A percentile compares a stretch with the other conserved stretches of the same genome.
These are phyloP conservation scores for Pseudogymnoascus sp. DNA, from an alignment of 2,329 filamentous ascomycete species.

Conservation along the genomic window DNA sequence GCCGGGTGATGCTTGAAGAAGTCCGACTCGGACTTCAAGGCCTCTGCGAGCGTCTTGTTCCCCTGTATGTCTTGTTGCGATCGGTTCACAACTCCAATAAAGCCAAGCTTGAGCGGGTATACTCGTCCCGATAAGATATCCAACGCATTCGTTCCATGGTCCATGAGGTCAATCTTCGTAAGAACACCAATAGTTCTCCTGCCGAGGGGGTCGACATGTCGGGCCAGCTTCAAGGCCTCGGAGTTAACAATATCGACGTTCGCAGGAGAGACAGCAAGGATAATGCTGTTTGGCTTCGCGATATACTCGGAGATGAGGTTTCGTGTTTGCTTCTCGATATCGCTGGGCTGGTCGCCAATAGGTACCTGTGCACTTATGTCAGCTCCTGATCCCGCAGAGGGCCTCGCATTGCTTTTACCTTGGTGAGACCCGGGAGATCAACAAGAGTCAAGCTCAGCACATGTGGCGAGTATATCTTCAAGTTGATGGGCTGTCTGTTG, in stretches of 20 bases:
- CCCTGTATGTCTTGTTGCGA: conserved; percentile 97
- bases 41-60: conserved; percentile 90
- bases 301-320: conserved; percentile 98
- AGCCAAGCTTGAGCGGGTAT: conserved; percentile 92
- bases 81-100: conserved; percentile 95
- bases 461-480: conserved; percentile 96
- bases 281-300: conserved; percentile 96
- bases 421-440: conserved; percentile 90
- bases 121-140: conserved; percentile 97
- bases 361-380: conserved; percentile 55
- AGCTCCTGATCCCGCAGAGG: background rate
- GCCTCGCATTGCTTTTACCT: conserved; percentile 45
- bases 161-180: conserved; percentile 97
- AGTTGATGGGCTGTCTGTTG: conserved; percentile 92
- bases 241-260: conserved; percentile 99
- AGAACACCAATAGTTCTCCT: conserved; percentile 93
- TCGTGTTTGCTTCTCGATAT: conserved; percentile 97
- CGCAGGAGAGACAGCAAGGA: conserved; percentile 91
- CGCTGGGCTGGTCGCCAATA: conserved; percentile 92
- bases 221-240: conserved; percentile 89
- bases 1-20: conserved; percentile 97
- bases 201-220: conserved; percentile 92
- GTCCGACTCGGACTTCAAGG: conserved; percentile 79
- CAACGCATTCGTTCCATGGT: conserved; percentile 94
- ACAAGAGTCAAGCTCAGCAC: conserved; percentile 95